phyloP scores from a whole-genome alignment of 345 rosid genomes.

The Bruguiera parviflora region DNA sequence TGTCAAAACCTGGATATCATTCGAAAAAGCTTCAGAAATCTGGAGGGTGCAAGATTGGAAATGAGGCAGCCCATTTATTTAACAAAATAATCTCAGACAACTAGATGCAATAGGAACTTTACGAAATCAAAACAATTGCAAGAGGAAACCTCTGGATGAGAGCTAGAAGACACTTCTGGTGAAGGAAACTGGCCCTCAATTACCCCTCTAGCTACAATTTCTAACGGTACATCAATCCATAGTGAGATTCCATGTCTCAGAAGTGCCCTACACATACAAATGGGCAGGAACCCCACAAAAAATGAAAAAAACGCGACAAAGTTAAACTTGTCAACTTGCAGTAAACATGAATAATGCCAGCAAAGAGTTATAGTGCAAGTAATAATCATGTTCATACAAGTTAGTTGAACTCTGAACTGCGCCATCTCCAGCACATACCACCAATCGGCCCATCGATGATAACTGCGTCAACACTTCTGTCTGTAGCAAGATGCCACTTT shows the following conservation, averaged over 20 bases:
- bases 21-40: conserved; percentile 1
- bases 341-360: not conserved
- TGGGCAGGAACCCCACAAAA: conserved; percentile 3
- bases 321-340: not conserved
- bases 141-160: conserved; percentile 25
- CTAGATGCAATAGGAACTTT: not conserved
- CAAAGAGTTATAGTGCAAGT: conserved; percentile 9
- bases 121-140: not conserved
- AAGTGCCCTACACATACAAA: conserved; percentile 48
- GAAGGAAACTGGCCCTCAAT: conserved; percentile 16
- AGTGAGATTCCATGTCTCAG: conserved; percentile 84
- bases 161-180: conserved; percentile 21
- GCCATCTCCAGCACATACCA: conserved; percentile 85
- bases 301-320: not conserved
- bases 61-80: not conserved
- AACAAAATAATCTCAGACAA: not conserved
- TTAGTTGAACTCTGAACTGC: conserved; percentile 72
- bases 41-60: not conserved
- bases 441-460: conserved; percentile 76
- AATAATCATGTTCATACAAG: conserved; percentile 46
- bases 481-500: conserved; percentile 37
- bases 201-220: conserved; percentile 43
- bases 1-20: conserved; percentile 34
- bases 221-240: conserved; percentile 84
- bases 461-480: conserved; percentile 80